phyloP scores from a whole-genome alignment of 176 grass and related monocot species.

The Avena sativa region DNA sequence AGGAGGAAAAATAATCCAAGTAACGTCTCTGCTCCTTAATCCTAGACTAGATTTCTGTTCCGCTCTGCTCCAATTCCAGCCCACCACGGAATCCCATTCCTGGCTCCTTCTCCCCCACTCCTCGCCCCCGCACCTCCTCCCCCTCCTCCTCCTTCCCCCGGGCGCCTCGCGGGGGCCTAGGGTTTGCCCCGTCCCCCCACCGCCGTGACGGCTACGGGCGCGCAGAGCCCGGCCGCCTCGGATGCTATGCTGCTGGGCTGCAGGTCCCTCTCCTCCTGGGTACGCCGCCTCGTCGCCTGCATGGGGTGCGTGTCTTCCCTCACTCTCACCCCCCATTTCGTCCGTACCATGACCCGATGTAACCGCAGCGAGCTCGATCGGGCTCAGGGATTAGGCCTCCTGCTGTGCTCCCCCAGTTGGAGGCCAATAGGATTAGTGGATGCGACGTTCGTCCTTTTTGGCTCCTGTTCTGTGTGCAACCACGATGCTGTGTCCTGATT shows the following conservation, averaged over 20 bases:
- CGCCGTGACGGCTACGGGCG: background rate
- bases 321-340: background rate
- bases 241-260: constrained; percentile 68
- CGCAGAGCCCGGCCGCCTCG: background rate
- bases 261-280: constrained; percentile 77
- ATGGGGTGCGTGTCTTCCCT: constrained; percentile 74
- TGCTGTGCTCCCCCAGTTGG: background rate
- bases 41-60: constrained; percentile 27
- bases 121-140: background rate
- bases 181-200: constrained; percentile 33
- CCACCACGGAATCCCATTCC: constrained; percentile 47
- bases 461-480: background rate
- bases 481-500: constrained; percentile 1
- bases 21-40: constrained; percentile 17
- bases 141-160: background rate
- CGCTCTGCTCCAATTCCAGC: constrained; percentile 22
- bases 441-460: constrained; percentile 25
- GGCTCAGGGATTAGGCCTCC: background rate
- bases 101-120: background rate
- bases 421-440: constrained; percentile 1
- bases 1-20: background rate
- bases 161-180: constrained; percentile 32
- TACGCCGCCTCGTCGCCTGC: constrained; percentile 73
- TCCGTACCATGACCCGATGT: background rate
- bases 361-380: background rate